Percentiles rank a stretch among this genome's conserved stretches.
These are phyloP conservation scores for Saccharomycopsis lassenensis DNA, from an alignment of 805 yeast species.

Conservation along the genomic window DNA sequence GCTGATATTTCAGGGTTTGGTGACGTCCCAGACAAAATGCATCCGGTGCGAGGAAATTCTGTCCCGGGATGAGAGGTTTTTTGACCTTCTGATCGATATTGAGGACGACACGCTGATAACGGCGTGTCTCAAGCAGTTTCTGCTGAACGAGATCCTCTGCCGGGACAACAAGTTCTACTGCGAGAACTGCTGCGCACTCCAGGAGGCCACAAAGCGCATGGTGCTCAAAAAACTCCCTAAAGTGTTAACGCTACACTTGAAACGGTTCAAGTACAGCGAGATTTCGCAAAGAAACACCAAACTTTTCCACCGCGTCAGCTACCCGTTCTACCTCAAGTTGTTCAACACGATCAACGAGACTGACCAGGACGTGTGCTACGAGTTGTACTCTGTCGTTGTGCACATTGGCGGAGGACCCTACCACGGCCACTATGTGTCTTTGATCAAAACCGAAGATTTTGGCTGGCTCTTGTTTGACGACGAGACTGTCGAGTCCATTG, in stretches of 20 bases:
- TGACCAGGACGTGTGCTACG: constrained; percentile 48
- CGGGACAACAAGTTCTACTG: constrained; percentile 90
- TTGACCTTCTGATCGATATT: constrained; percentile 80
- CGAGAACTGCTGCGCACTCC: constrained; percentile 79
- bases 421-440: constrained; percentile 90
- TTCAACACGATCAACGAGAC: constrained; percentile 56
- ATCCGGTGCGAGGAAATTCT: constrained; percentile 78
- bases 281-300: constrained; percentile 71
- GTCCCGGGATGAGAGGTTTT: constrained; percentile 71
- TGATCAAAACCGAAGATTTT: constrained; percentile 63
- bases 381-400: constrained; percentile 75
- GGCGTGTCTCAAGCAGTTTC: constrained; percentile 71
- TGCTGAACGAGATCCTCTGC: constrained; percentile 73
- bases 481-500: constrained; percentile 84
- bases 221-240: constrained; percentile 70
- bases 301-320: constrained; percentile 73
- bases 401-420: constrained; percentile 97
- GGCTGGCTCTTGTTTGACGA: constrained; percentile 95
- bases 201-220: constrained; percentile 88
- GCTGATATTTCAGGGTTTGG: constrained; percentile 69
- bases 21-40: constrained; percentile 84
- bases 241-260: constrained; percentile 71
- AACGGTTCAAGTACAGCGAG: constrained; percentile 88
- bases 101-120: constrained; percentile 64
- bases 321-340: constrained; percentile 62